Evolutionary conservation across 2,329 filamentous ascomycete species (phyloP), one percentile per base, ranked within the genome.

Genomic region (Sporothrix schenckii): DNA sequence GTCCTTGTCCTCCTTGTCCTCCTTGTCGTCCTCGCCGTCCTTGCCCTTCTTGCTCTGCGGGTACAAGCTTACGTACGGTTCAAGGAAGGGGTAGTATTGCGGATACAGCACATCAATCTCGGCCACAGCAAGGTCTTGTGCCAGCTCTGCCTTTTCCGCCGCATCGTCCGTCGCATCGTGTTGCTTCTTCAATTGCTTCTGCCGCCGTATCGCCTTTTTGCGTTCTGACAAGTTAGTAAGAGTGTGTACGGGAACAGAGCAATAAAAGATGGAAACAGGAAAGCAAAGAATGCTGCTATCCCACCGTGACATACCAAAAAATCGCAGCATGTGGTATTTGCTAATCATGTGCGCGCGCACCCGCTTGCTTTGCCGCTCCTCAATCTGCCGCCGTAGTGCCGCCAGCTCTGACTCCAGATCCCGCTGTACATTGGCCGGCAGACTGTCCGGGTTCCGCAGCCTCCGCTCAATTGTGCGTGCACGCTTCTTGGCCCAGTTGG

Each of bases 321-420:
- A 95, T 39, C 92, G 84, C 66, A 94, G 88, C 87, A 92, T 94
- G 78, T 94, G 92, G 76, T 93, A 95, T 78, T 89, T 91, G 66
- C 84, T 84, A 73, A 94, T 93, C 87, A 94, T 92, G 71, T 88
- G 84, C 75, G 85, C 85, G 74, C 88, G 85, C 77, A 84, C 85
- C 80, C 88, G 89, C 75, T 88, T 87, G 71, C 85, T 83, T 71
- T 86, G 82, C 63, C 86, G 83, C 73, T 86, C 84, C 4, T 80
- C 83, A 71, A 94, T 82, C 76, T 91, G 89, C 73, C 87, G 83
- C 78, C 88, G 85, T 76, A 89, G 89, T 4, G 89, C 85, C 61
- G 85, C 85, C 73, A 94, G 81, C 77, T 93, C 92, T 69, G 91
- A 85, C 80, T 94, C 90, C 72, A 92, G 85, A 34, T 92, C 89